Base-by-base conservation (phyloP, 352 stramenopile genomes). In the Pythium plurisporium region DNA sequence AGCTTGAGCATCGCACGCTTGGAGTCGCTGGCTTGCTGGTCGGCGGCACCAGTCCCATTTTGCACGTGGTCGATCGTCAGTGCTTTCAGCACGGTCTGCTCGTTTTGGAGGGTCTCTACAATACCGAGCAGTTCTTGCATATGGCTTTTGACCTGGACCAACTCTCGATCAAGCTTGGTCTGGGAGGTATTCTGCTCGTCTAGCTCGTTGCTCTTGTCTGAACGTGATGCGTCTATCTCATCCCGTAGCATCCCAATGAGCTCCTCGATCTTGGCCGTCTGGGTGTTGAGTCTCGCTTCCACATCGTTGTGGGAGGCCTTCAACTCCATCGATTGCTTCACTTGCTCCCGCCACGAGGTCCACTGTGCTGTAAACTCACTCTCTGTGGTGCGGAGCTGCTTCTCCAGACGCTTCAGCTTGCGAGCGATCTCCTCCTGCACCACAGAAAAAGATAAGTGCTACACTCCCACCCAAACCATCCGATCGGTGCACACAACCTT, bases 71-170 rank as follows among this genome's bases (percentile, higher is more conserved):
- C 29, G 25, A 42, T 34, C 0, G 26, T 25, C 11, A 58, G 29
- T 8, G 44, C 12, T 26, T 67, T 55, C 30, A 63, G 53, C n/a
- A 26, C 19, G 6, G 26, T 26, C 20, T 68, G 60, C 36, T 68
- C 60, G 19, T 27, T 30, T 33, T 68, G 60, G 23, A 68, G 22
- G 5, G 37, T 59, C 53, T 68, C 60, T 1, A 63, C 53, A 20
- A 68, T 68, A 22, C 53, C 36, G 7, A 68, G 19, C 19, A 68
- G 37, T 15, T 68, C 60, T 26, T 65, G 49, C 38, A 65, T 59
- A 27, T 65, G 49, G n/a, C 6, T 40, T 29, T 65, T 65, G 22
- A 65, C 33, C 31, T 64, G 47, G 4, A 12, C 22, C 4, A 51
- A 36, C 17, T 64, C 31, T 5, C 38, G 7, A 25, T 38, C 30